Conservation (phyloP, 2,329 filamentous ascomycete genomes). For the Aspergillus jensenii region DNA sequence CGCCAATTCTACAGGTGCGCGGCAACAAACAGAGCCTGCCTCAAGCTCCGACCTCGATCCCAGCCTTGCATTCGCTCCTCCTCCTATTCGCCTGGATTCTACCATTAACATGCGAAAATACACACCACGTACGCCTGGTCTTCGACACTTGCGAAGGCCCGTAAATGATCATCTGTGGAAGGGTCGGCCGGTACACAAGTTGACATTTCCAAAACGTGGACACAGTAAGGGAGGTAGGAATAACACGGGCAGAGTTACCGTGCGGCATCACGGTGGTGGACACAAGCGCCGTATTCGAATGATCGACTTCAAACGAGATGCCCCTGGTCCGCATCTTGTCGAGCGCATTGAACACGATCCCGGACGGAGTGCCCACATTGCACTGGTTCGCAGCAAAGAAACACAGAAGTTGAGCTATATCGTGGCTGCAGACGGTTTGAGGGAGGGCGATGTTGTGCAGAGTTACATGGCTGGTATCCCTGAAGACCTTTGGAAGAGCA, state of each 20-base stretch:
- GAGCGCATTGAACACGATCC: constrained; percentile 97
- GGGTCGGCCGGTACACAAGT: constrained; percentile 74
- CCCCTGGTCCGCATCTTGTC: constrained; percentile 79
- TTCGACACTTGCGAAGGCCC: constrained; percentile 85
- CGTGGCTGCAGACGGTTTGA: constrained; percentile 89
- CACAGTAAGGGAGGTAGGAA: constrained; percentile 92
- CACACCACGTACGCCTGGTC: constrained; percentile 87
- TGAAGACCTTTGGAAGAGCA: constrained; percentile 77
- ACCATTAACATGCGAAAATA: constrained; percentile 71
- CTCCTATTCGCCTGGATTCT: constrained; percentile 42
- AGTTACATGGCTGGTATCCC: constrained; percentile 91
- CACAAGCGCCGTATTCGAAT: constrained; percentile 88
- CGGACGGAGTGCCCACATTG: constrained; percentile 88
- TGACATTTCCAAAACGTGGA: constrained; percentile 91
- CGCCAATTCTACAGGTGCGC: constrained; percentile 52
- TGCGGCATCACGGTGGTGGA: constrained; percentile 89
- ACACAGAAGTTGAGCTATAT: constrained; percentile 84
- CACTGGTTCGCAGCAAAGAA: constrained; percentile 72
- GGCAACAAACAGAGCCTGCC: constrained; percentile 32
- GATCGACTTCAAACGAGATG: constrained; percentile 80
- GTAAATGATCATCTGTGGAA: constrained; percentile 98
- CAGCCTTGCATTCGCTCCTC: constrained; percentile 45
- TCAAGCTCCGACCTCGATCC: constrained; percentile 38
- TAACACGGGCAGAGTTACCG: constrained; percentile 78
- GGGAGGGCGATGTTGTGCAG: constrained; percentile 86